Conservation (phyloP, 495 filamentous ascomycete genomes). For the Oleoguttula mirabilis region DNA sequence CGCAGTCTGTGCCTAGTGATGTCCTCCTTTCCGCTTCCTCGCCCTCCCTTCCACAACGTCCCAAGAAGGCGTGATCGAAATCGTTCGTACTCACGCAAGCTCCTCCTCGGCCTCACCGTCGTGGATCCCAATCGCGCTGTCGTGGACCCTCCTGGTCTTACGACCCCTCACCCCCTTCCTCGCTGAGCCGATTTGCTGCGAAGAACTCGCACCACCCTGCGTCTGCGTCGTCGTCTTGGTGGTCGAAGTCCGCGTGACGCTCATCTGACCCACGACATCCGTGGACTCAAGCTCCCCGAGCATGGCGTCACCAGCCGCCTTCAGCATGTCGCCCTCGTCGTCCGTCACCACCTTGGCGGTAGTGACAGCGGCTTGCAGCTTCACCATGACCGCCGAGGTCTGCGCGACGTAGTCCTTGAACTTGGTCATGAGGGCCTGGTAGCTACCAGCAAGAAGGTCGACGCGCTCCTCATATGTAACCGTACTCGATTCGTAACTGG, state of each 20-base stretch:
- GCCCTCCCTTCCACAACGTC: too few species aligned
- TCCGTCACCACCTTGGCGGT: constrained; percentile 2
- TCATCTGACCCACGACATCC: constrained; percentile 3
- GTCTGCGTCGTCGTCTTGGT: background rate
- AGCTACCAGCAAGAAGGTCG: background rate
- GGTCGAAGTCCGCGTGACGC: background rate
- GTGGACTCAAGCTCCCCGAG: constrained; percentile 9
- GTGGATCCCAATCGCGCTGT: constrained; percentile 11
- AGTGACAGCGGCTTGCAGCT: constrained; percentile 1
- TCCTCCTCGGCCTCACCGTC: constrained; percentile 2
- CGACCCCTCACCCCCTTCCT: constrained; percentile 1
- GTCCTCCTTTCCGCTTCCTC: too few species aligned
- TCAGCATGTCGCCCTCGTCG: constrained; percentile 6
- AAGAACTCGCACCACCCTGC: background rate
- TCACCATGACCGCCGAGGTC: background rate
- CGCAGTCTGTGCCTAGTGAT: too few species aligned
- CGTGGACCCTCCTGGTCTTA: constrained; percentile 6
- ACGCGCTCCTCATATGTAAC: background rate
- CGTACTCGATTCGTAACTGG: background rate
- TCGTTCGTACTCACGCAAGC: too few species aligned
- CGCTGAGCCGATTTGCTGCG: background rate
- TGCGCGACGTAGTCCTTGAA: constrained; percentile 8
- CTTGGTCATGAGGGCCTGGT: background rate
- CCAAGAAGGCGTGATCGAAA: too few species aligned
- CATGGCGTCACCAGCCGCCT: background rate